Evolutionary conservation across 2,329 filamentous ascomycete species (phyloP), one percentile per base, ranked within the genome.

Genomic region (Xylaria sp.): DNA sequence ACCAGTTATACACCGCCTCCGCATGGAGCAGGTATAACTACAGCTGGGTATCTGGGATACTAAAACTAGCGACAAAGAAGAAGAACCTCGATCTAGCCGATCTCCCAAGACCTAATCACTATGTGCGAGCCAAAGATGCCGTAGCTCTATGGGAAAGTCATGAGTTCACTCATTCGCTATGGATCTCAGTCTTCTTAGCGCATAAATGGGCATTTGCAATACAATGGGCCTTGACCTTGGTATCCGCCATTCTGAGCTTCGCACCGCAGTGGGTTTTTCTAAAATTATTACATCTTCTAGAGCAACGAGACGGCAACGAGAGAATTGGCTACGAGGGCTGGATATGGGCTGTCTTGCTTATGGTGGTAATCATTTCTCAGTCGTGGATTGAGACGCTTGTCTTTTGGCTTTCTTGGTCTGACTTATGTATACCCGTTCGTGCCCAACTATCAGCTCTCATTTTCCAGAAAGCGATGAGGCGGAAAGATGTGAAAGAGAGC

Each of bases 401-500:
- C 17, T 89, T 86, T 72, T 94, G 90, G 89, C 80, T 90, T 54
- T 87, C 87, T 0, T 89, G 86, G 77, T 84, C 86, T 0, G 84
- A 87, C 58, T 76, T 94, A 11, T 84, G 84, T 51, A 83, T 93
- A 27, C 90, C 91, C 0, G 81, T 94, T 17, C 87, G 90, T 58
- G 85, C 88, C 31, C 89, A 94, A 72, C 80, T 96, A 1, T 88
- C 90, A 1, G 86, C 90, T 0, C 82, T 93, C 7, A 86, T 95
- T 17, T 95, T 94, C 72, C 86, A 90, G 66, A 96, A 96, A 77
- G 87, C 91, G 0, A 88, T 94, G 83, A 85, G 90, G 49, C 86
- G 90, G 55, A 95, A 95, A 76, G 92, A 94, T 76, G 87, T 92
- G 45, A 93, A 93, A 75, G 85, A 87, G 11, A 83, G 86, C 4